Evolutionary conservation across 2,329 filamentous ascomycete species (phyloP).

Genomic region (Alternaria metachromatica): DNA sequence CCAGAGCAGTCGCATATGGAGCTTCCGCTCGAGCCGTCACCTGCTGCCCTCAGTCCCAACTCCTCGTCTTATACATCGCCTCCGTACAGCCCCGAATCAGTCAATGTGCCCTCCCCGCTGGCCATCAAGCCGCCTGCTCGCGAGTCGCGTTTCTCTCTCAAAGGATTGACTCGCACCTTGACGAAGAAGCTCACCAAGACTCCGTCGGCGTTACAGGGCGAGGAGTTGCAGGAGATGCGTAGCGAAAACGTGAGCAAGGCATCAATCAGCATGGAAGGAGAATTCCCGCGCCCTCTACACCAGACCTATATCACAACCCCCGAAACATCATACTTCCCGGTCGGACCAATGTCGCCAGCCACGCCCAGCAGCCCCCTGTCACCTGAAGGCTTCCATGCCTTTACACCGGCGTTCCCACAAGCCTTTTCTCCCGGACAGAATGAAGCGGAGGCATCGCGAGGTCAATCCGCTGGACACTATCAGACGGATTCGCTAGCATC

Average conservation of each 20-base stretch:
- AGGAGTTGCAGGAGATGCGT: slow-evolving; percentile 36
- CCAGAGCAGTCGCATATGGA: slow-evolving; percentile 17
- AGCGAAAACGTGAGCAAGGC: slow-evolving; percentile 12
- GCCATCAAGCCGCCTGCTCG: slow-evolving; percentile 20
- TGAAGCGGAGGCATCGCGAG: slow-evolving; percentile 10
- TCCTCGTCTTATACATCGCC: slow-evolving; percentile 39
- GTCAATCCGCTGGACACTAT: slow-evolving; percentile 2
- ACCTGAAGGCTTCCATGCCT: slow-evolving; percentile 5
- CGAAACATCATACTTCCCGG: slow-evolving; percentile 24
- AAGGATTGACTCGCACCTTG: slow-evolving; percentile 38
- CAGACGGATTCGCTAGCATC: slow-evolving; percentile 30
- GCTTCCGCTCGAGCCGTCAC: slow-evolving; percentile 33
- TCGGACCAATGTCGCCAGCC: slow-evolving; percentile 24
- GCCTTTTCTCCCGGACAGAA: slow-evolving; percentile 9
- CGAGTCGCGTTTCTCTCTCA: slow-evolving; percentile 42
- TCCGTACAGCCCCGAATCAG: slow-evolving; percentile 31
- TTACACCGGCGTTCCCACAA: not conserved
- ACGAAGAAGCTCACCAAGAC: slow-evolving; percentile 33
- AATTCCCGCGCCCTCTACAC: slow-evolving; percentile 28
- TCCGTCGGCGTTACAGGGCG: slow-evolving; percentile 14
- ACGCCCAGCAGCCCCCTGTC: slow-evolving; percentile 22
- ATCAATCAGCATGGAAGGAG: slow-evolving; percentile 18
- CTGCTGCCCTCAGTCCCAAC: slow-evolving; percentile 33
- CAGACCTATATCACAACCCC: slow-evolving; percentile 26
- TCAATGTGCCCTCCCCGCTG: slow-evolving; percentile 28